Base-by-base conservation (phyloP, 352 stramenopile species). In the Phytopythium boreale region DNA sequence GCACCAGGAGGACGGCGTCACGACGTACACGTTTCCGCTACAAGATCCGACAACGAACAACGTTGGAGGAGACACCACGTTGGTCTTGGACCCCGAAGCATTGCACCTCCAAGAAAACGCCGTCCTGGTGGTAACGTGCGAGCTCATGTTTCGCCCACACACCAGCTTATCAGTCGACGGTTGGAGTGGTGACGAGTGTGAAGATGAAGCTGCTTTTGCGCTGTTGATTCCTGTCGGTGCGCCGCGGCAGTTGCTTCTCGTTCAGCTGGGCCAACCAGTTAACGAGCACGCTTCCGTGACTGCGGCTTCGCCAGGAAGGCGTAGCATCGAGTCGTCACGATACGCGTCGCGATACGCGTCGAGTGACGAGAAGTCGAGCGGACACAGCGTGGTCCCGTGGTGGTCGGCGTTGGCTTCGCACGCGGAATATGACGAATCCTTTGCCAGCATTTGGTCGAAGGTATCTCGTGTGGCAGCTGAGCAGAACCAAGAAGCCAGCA, bases 361-460 rank as follows among this genome's bases (percentile, higher is more conserved):
- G 15, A 34, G 11, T 34, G 47, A 53, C 22, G 47, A 53, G 12
- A 58, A 58, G 51, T 58, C 51, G 51, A 58, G 17, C 29, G 56
- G 17, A 12, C 74, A 75, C 51, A 58, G 61, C 61, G 74, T 71
- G 15, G 71, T 71, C 5, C 75, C 75, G 43, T 75, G 74, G 63
- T 87, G 75, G 77, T 63, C 73, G 49, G 66, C 71, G 36, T 37
- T 87, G 15, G 59, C 68, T 34, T 56, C 69, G 19, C 70, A 87
- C 59, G 70, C 70, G 17, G 47, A 67, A 26, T 66, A 63, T 11
- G 70, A 75, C 19, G 59, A 62, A 26, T 52, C 63, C 22, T 84
- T 84, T 44, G 67, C 68, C 27, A n/a, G 26, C 11, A 60, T 79
- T 34, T 79, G 72, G 74, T 56, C 66, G 6, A 79, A 72, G 64